Conservation (phyloP, 2,329 filamentous ascomycete species). For the Domatiomyces catenatus region DNA sequence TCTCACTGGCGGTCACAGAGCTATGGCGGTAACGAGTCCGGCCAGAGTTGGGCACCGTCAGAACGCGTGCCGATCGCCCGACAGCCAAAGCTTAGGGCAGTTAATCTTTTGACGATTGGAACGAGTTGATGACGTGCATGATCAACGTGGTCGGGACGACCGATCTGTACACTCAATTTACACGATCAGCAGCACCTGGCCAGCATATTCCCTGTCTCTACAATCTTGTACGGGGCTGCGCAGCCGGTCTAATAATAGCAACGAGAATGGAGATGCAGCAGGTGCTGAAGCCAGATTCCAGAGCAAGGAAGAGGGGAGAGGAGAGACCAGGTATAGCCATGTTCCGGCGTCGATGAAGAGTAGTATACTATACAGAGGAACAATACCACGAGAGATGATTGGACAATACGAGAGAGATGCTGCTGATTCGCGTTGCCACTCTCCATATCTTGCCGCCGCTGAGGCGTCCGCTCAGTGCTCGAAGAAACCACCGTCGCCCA, state of each 20-base stretch:
- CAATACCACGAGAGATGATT: too few species aligned
- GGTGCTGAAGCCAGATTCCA: too few species aligned
- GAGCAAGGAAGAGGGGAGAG: conserved; percentile 5
- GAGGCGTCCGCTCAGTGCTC: conserved; percentile 13
- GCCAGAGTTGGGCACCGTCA: conserved; percentile 34
- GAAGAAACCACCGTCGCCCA: conserved; percentile 26
- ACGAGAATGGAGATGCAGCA: too few species aligned
- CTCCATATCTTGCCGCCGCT: background rate
- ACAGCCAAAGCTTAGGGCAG: conserved; percentile 32
- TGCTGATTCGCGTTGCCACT: background rate
- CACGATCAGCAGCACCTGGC: too few species aligned
- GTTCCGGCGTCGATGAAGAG: background rate
- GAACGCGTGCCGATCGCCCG: conserved; percentile 35
- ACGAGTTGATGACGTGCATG: too few species aligned
- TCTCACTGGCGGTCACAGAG: conserved; percentile 25
- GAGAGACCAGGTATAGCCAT: background rate
- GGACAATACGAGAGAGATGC: background rate
- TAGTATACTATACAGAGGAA: background rate
- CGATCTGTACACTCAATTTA: conserved; percentile 39
- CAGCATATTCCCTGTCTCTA: too few species aligned
- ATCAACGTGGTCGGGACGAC: too few species aligned
- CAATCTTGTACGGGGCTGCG: too few species aligned
- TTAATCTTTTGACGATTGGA: too few species aligned
- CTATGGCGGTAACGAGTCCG: conserved; percentile 31
- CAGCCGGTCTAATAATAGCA: too few species aligned